phyloP scores from a whole-genome alignment of 352 stramenopile genomes.

The Phytophthora macrochlamydospora region DNA sequence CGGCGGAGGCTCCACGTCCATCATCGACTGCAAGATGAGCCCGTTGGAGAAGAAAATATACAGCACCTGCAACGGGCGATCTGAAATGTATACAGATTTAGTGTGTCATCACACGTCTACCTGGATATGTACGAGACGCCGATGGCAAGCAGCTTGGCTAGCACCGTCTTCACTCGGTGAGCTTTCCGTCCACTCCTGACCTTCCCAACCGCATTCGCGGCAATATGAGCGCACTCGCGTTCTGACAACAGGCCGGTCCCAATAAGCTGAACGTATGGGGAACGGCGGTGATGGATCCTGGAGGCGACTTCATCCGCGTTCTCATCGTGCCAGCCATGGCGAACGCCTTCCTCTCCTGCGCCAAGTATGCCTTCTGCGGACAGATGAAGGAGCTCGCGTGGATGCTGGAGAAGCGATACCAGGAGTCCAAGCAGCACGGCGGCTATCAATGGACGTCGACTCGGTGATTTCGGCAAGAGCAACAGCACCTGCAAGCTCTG shows the following conservation, averaged over 20 bases:
- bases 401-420: conserved; percentile 37
- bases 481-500: conserved; percentile 16
- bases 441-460: conserved; percentile 4
- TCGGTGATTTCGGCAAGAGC: conserved; percentile 23
- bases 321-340: conserved; percentile 13
- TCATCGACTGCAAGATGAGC: not conserved
- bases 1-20: not conserved
- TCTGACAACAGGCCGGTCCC: conserved; percentile 12
- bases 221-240: conserved; percentile 8
- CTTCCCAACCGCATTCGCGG: conserved; percentile 16
- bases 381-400: conserved; percentile 53
- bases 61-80: too few species aligned
- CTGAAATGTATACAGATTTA: too few species aligned
- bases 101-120: conserved; percentile 16
- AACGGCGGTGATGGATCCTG: conserved; percentile 14
- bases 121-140: conserved; percentile 7
- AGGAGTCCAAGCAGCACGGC: conserved; percentile 20
- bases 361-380: conserved; percentile 40
- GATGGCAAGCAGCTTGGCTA: conserved; percentile 16
- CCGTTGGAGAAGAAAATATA: too few species aligned
- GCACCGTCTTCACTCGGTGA: conserved; percentile 28
- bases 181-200: conserved; percentile 11
- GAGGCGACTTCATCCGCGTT: conserved; percentile 4
- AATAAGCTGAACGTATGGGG: conserved; percentile 14
- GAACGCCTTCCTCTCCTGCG: conserved; percentile 13